Evolutionary conservation across 345 rosid species (phyloP), one percentile per base, ranked within the genome.

Genomic region (Moringa oleifera): DNA sequence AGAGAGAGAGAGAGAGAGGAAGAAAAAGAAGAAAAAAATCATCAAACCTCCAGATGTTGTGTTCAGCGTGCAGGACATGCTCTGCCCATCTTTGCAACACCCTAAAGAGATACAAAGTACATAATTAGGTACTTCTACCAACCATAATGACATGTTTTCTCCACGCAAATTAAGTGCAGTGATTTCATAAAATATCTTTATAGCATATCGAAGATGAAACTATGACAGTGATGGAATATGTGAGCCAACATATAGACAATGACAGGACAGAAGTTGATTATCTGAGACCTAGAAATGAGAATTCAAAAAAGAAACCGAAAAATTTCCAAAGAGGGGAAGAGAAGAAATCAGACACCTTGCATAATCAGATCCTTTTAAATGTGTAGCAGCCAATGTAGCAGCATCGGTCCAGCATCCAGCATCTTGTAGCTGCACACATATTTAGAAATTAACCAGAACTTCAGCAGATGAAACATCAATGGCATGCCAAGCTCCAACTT

Each of bases 381-480:
- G 96, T 15, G 98, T 85, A 58, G 98, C 90, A 62, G 98, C 97
- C 77, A 93, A 88, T 59, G 98, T 93, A 18, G 96, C 97, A 68
- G 98, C 98, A 75, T 93, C 98, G 0, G 96, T 93, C 98, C 98
- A 93, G 70, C 88, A 81, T 58, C 98, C 98, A 59, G 98, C 94
- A 86, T 93, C 98, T 88, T 93, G 98, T 2, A 93, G 80, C 98
- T 90, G 77, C 76, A 74, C 15, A 68, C 18, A 47, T 62, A 54
- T 52, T 64, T 25, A 56, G 55, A 57, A 57, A 41, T 41, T 1
- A 41, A 15, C 12, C 12, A 41, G 47, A 41, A 7, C 12, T 16
- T 41, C 47, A 4, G 13, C 47, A 11, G 47, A 7, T 5, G 47
- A 41, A 41, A 41, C 47, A 41, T 16, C 1, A 4, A 41, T 16